phyloP scores from a whole-genome alignment of 179 eudicot species.

The Actinidia polygama region DNA sequence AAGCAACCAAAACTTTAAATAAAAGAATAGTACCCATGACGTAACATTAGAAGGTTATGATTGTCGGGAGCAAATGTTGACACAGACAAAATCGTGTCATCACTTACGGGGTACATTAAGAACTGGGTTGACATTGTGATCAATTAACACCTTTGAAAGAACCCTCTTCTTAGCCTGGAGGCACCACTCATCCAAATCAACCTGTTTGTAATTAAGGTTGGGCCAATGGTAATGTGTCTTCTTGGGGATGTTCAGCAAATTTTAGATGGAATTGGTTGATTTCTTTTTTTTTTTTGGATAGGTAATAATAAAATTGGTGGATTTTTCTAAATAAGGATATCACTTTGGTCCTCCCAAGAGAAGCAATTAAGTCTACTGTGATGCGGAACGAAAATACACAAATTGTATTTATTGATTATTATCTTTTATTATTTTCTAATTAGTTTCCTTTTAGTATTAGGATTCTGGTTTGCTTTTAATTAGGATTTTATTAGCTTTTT shows the following conservation, averaged over 20 bases:
- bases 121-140: not conserved
- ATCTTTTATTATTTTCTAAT: too few species aligned
- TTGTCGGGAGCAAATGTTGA: too few species aligned
- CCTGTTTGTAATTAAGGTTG: not conserved
- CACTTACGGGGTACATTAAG: not conserved
- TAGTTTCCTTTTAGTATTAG: too few species aligned
- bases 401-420: too few species aligned
- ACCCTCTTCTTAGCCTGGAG: not conserved
- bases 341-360: conserved; percentile 6
- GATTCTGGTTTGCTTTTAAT: too few species aligned
- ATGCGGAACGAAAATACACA: too few species aligned
- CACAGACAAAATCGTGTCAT: too few species aligned
- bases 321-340: not conserved
- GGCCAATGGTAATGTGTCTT: not conserved
- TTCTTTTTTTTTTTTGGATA: too few species aligned
- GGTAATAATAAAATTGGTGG: too few species aligned
- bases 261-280: not conserved
- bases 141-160: not conserved
- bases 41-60: not conserved
- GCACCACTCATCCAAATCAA: conserved; percentile 2
- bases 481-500: too few species aligned
- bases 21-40: not conserved
- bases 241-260: not conserved
- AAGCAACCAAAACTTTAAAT: too few species aligned
- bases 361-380: not conserved